Evolutionary conservation across 2,329 filamentous ascomycete species (phyloP).

Genomic region (Sporothrix brunneoviolacea): DNA sequence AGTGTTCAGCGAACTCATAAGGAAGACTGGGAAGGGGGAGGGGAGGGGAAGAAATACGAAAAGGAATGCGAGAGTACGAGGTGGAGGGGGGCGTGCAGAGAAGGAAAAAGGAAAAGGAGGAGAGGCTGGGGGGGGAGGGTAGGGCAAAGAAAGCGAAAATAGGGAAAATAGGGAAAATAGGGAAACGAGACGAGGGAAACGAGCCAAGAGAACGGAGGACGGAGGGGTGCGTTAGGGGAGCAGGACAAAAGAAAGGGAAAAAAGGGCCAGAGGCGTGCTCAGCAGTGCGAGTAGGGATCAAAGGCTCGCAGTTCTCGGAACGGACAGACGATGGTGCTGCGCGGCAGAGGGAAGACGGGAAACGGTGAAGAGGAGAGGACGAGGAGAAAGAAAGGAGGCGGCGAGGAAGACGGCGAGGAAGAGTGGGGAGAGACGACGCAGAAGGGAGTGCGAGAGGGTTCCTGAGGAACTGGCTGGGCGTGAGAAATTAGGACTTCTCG

Average conservation of each 20-base stretch:
- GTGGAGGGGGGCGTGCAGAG: neutral
- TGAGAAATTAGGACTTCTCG: slow-evolving; percentile 19
- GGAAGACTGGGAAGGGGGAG: slow-evolving; percentile 28
- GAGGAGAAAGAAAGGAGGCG: slow-evolving; percentile 21
- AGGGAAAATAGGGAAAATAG: neutral
- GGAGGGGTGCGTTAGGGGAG: neutral
- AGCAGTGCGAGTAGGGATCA: neutral
- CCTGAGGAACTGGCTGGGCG: no score
- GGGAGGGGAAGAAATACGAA: slow-evolving; percentile 24
- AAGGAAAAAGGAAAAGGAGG: neutral
- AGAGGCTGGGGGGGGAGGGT: slow-evolving; percentile 2
- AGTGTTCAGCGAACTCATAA: slow-evolving; percentile 73
- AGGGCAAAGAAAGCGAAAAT: slow-evolving; percentile 2
- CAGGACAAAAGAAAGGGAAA: neutral
- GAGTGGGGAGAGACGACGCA: neutral
- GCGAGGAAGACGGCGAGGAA: slow-evolving; percentile 21
- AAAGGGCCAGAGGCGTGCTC: slow-evolving; percentile 4
- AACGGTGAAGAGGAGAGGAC: slow-evolving; percentile 4
- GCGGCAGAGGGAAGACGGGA: neutral
- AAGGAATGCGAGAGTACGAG: neutral
- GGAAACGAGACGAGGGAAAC: neutral
- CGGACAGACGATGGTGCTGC: slow-evolving; percentile 1
- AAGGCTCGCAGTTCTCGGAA: slow-evolving; percentile 1
- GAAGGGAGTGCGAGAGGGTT: neutral
- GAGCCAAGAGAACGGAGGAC: neutral